phyloP scores from a whole-genome alignment of 345 rosid genomes.

The Trapa incisa region DNA sequence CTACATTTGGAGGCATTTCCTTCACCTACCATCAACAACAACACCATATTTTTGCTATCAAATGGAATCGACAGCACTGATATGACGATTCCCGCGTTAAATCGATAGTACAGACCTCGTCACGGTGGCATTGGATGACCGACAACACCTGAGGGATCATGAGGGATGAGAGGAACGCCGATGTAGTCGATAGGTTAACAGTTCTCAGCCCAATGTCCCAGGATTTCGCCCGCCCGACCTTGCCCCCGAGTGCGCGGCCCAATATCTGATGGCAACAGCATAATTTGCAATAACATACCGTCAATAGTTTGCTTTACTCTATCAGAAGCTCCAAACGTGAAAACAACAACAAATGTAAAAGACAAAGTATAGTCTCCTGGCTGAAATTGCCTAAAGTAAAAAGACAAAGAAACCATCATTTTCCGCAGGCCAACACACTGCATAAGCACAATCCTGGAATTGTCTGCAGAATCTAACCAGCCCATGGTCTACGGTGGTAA shows the following conservation, averaged over 20 bases:
- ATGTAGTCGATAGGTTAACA: slow-evolving; percentile 27
- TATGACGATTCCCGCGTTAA: too few relatives aligned
- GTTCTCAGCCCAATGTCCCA: slow-evolving; percentile 58
- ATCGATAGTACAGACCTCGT: slow-evolving; percentile 30
- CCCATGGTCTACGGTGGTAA: too few relatives aligned
- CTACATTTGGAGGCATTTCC: slow-evolving; percentile 37
- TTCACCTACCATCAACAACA: slow-evolving; percentile 3
- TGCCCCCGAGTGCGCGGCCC: slow-evolving; percentile 50
- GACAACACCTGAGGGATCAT: slow-evolving; percentile 27
- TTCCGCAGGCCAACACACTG: too few relatives aligned
- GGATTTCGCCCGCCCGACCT: slow-evolving; percentile 24
- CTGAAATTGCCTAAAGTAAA: not conserved
- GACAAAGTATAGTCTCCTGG: not conserved
- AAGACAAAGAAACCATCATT: too few relatives aligned
- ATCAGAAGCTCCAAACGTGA: too few relatives aligned
- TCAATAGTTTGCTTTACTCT: too few relatives aligned
- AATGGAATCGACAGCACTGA: too few relatives aligned
- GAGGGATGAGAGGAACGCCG: slow-evolving; percentile 25
- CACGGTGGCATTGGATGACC: slow-evolving; percentile 45
- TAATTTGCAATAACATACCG: too few relatives aligned
- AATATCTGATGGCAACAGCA: slow-evolving; percentile 22
- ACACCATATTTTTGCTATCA: too few relatives aligned
- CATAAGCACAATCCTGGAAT: too few relatives aligned
- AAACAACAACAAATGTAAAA: not conserved
- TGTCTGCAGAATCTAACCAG: too few relatives aligned